These are phyloP conservation scores for Aspergillus jensenii DNA, from an alignment of 2,329 filamentous ascomycete genomes.

Conservation along the genomic window DNA sequence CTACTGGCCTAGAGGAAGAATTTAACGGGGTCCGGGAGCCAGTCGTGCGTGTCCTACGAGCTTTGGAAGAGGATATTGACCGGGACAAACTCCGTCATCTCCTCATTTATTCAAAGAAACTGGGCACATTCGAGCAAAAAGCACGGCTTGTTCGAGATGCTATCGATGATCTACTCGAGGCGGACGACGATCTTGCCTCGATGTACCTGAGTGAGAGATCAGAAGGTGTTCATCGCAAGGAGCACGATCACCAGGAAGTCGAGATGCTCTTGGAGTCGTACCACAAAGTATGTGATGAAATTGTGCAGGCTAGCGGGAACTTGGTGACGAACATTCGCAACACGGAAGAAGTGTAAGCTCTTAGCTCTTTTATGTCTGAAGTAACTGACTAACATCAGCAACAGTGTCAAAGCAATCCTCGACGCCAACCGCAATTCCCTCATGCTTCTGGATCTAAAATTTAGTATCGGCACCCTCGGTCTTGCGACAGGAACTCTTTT, in stretches of 20 bases:
- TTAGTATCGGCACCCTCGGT: conserved; percentile 92
- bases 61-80: conserved; percentile 95
- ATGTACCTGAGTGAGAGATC: conserved; percentile 96
- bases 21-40: conserved; percentile 93
- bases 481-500: conserved; percentile 92
- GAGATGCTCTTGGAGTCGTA: conserved; percentile 97
- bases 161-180: conserved; percentile 91
- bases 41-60: conserved; percentile 81
- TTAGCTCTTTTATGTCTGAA: background rate
- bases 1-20: conserved; percentile 85
- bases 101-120: conserved; percentile 89
- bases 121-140: conserved; percentile 97
- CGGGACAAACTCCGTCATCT: conserved; percentile 87
- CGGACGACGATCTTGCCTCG: conserved; percentile 87
- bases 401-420: conserved; percentile 88
- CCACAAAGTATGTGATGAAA: conserved; percentile 96
- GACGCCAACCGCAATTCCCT: conserved; percentile 97
- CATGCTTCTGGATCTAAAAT: conserved; percentile 95
- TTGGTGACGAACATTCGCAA: conserved; percentile 93
- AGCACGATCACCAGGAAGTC: conserved; percentile 91
- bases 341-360: conserved; percentile 89
- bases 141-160: conserved; percentile 90
- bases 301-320: conserved; percentile 92
- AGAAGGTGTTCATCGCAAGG: conserved; percentile 67
- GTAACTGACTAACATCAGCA: conserved; percentile 16